Evolutionary conservation across 345 rosid species (phyloP).

Genomic region (Populus deltoides): DNA sequence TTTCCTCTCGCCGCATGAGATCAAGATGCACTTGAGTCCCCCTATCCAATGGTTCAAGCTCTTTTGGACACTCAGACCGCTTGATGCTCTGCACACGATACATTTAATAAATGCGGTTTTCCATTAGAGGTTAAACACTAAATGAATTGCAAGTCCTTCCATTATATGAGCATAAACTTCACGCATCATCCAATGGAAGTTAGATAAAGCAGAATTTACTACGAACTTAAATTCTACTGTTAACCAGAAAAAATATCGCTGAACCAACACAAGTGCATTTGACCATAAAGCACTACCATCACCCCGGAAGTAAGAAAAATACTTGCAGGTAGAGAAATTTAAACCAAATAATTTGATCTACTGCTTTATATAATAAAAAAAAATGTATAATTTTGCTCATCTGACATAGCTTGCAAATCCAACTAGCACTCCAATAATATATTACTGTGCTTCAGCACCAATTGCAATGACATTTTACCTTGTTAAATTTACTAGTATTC

Average conservation of each 20-base stretch:
- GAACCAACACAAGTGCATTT: neutral
- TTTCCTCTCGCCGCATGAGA: slow-evolving; percentile 68
- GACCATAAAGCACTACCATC: neutral
- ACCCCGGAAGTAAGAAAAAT: neutral
- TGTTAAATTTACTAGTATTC: too few relatives aligned
- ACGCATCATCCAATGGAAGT: neutral
- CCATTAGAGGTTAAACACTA: neutral
- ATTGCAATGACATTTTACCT: neutral
- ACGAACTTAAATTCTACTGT: neutral
- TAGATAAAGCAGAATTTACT: neutral
- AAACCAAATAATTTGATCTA: neutral
- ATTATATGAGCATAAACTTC: neutral
- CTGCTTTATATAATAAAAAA: too few relatives aligned
- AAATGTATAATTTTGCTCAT: too few relatives aligned
- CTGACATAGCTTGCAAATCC: too few relatives aligned
- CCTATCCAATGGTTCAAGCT: slow-evolving; percentile 67
- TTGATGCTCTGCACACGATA: slow-evolving; percentile 62
- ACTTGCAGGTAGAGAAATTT: neutral
- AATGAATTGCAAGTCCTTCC: neutral
- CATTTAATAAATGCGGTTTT: neutral
- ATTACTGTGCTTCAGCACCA: neutral
- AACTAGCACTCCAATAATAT: too few relatives aligned
- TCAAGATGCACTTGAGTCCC: slow-evolving; percentile 65
- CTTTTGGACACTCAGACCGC: slow-evolving; percentile 73
- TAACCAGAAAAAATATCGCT: neutral